A percentile compares a stretch with the other conserved stretches of the same genome.
Conservation (phyloP, 1,284 basidiomycete genomes). For the Ustilago tritici region DNA sequence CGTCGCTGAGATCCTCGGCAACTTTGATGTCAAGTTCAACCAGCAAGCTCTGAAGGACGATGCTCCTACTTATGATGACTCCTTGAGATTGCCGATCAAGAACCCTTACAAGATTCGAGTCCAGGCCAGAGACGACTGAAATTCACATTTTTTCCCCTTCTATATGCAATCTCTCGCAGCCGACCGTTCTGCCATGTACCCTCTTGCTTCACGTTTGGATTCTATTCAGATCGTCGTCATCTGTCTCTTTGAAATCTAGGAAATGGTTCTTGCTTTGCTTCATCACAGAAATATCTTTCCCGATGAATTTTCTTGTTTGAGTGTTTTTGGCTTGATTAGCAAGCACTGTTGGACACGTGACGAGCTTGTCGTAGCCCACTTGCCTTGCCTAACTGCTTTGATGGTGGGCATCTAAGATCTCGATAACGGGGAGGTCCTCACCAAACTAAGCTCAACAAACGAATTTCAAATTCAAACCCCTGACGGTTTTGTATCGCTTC, state of each 20-base stretch:
- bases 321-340: no score
- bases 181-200: background rate
- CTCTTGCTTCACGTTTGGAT: background rate
- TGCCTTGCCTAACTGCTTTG: background rate
- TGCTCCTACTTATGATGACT: conserved; percentile 48
- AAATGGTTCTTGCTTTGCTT: background rate
- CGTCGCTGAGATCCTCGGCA: conserved; percentile 44
- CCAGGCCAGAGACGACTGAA: conserved; percentile 36
- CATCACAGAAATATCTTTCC: background rate
- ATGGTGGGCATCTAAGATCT: background rate
- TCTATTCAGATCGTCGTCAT: background rate
- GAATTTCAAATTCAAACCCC: conserved; percentile 16
- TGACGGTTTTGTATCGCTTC: background rate
- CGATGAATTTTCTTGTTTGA: background rate
- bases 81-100: conserved; percentile 49
- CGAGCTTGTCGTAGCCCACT: background rate
- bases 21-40: conserved; percentile 45
- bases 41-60: conserved; percentile 35
- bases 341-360: background rate
- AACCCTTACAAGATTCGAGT: conserved; percentile 49
- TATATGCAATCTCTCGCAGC: background rate
- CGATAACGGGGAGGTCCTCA: background rate
- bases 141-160: background rate
- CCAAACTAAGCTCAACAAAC: background rate
- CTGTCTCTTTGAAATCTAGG: background rate